Conservation (phyloP, 106 monocot species). For the Dendrobium chrysotoxum region DNA sequence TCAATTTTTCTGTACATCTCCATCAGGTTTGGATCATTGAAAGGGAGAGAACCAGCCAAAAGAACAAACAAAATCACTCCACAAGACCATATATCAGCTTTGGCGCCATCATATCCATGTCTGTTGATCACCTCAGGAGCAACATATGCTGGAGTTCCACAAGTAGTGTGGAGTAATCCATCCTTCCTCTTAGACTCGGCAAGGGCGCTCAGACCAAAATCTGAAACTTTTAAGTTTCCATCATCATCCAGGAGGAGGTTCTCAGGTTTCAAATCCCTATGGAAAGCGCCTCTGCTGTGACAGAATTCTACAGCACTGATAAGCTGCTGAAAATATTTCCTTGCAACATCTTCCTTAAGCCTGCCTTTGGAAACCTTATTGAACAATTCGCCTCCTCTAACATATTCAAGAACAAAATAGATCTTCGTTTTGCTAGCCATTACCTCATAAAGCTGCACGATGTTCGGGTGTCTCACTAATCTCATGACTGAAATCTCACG, state of each 20-base stretch:
- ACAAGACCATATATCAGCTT: constrained; percentile 48
- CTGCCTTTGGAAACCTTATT: constrained; percentile 28
- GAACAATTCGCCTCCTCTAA: constrained; percentile 36
- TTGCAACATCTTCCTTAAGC: constrained; percentile 28
- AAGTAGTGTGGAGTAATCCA: constrained; percentile 35
- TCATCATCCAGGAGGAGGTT: constrained; percentile 43
- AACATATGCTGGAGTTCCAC: constrained; percentile 55
- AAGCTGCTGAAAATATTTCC: constrained; percentile 38
- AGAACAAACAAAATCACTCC: constrained; percentile 6
- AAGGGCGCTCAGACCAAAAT: constrained; percentile 43
- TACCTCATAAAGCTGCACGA: constrained; percentile 37
- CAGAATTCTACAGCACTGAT: constrained; percentile 35
- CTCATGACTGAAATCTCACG: constrained; percentile 44
- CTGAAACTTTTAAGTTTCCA: constrained; percentile 42
- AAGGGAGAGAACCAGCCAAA: constrained; percentile 36
- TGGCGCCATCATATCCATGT: constrained; percentile 38
- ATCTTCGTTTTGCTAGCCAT: constrained; percentile 44
- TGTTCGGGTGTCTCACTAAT: constrained; percentile 28
- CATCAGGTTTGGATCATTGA: constrained; percentile 35
- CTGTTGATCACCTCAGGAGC: constrained; percentile 41
- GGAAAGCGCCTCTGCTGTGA: constrained; percentile 39
- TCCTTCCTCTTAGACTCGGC: constrained; percentile 16
- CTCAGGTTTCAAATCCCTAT: constrained; percentile 49
- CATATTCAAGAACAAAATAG: constrained; percentile 34
- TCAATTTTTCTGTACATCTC: constrained; percentile 38